Evolutionary conservation across 2,329 filamentous ascomycete genomes (phyloP), one percentile per base, ranked within the genome.

Genomic region (Davidsoniella eucalypti): DNA sequence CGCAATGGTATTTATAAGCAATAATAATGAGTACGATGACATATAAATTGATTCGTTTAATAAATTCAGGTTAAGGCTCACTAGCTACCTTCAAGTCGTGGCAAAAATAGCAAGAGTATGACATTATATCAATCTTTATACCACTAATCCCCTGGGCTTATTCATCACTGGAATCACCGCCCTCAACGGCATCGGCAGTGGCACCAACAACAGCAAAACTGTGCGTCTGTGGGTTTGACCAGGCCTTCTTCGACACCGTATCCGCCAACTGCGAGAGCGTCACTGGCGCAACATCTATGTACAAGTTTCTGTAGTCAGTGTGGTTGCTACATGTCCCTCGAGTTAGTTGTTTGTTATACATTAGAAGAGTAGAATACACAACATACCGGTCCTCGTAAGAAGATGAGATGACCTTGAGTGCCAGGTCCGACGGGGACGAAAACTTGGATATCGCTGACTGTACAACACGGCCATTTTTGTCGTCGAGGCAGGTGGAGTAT

Each of bases 401-500:
- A 9, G 51, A 43, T 5, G 51, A 53, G 16, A 50, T 39, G 6
- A 53, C 18, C 16, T 43, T 47, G 36, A 53, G 37, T 5, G 37
- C 7, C 8, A 53, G 23, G 10, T 53, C 23, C 2, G 36, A 2
- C 2, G 51, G 46, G 21, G 42, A 44, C 17, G 37, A 12, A 41
- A 53, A 53, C 8, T 41, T 33, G 26, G n/a, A 10, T 23, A 53
- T 21, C 17, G 46, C 36, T 9, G 41, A 36, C 38, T 53, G 43
- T 9, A 53, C n/a, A 5, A 23, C 26, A n/a, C 51, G 42, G 25
- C 38, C 47, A 5, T n/a, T 29, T 12, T 26, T 8, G 38, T 43
- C 43, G 17, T 42, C 12, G 49, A 42, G 55, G 55, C 55, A 56
- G 38, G 55, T 26, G 23, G 43, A 21, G 41, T 49, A 52, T 14